Conservation (phyloP, 2,329 filamentous ascomycete species). For the Parastagonospora avenae region DNA sequence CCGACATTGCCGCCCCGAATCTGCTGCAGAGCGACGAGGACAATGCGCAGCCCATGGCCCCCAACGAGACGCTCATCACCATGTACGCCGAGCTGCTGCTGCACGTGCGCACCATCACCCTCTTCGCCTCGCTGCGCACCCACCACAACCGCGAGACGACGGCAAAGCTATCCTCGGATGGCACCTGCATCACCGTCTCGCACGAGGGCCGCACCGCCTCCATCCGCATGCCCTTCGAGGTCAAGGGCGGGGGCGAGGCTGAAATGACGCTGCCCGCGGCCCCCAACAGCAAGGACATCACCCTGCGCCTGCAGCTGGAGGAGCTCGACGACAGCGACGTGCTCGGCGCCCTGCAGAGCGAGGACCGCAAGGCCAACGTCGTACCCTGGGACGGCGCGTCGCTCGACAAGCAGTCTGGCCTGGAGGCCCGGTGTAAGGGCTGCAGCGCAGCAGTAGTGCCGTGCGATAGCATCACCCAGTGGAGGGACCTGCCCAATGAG, state of each 20-base stretch:
- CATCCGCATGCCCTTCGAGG: conserved; percentile 54
- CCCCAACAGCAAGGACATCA: conserved; percentile 55
- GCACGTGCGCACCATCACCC: conserved; percentile 64
- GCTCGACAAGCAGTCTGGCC: conserved; percentile 27
- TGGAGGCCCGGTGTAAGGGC: conserved; percentile 33
- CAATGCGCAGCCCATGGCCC: conserved; percentile 26
- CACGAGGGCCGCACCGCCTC: conserved; percentile 53
- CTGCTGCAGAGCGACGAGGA: conserved; percentile 34
- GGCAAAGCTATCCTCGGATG: conserved; percentile 52
- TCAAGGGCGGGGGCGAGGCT: conserved; percentile 50
- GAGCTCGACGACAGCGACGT: conserved; percentile 43
- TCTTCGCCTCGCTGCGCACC: conserved; percentile 59
- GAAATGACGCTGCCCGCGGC: conserved; percentile 57
- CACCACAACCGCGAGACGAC: conserved; percentile 51
- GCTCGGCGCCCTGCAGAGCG: conserved; percentile 32
- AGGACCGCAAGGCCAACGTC: conserved; percentile 42
- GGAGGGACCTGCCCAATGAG: conserved; percentile 94
- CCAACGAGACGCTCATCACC: conserved; percentile 39
- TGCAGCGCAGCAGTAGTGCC: conserved; percentile 28
- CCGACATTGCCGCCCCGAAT: conserved; percentile 35
- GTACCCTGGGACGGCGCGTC: conserved; percentile 52
- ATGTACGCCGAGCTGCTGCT: conserved; percentile 66
- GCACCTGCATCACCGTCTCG: conserved; percentile 49
- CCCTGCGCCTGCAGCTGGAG: conserved; percentile 60
- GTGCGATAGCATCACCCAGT: conserved; percentile 52